A percentile compares a stretch with the other conserved stretches of the same genome.
phyloP scores from a whole-genome alignment of 768 basidiomycete genomes.

The Amanita rimosa region DNA sequence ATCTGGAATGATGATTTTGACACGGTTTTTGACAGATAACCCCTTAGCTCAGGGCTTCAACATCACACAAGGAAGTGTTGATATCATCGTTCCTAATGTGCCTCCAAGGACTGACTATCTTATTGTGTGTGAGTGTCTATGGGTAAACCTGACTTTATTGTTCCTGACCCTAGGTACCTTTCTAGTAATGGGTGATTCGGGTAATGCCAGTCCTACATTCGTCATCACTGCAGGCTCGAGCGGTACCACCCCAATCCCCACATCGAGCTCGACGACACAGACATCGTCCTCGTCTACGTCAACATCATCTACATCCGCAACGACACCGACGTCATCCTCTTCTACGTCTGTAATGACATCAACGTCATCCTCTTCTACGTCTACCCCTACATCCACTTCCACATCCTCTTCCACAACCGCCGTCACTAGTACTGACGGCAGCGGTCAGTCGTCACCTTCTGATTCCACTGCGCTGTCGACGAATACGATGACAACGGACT shows the following conservation, averaged over 20 bases:
- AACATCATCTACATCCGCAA: not conserved
- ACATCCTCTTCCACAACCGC: too few relatives aligned
- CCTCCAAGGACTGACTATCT: constrained; percentile 36
- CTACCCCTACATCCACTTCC: not conserved
- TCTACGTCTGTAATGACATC: not conserved
- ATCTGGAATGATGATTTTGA: not conserved
- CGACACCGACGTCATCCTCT: not conserved
- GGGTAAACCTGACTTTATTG: not conserved
- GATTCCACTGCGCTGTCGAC: not conserved
- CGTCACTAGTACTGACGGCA: not conserved
- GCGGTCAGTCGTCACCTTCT: not conserved
- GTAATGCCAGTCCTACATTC: constrained; percentile 48
- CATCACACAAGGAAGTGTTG: constrained; percentile 34
- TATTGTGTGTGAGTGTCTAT: constrained; percentile 44
- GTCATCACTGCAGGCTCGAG: constrained; percentile 26
- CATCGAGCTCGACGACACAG: not conserved
- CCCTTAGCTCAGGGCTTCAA: constrained; percentile 50
- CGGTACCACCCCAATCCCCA: not conserved
- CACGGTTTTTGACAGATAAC: constrained; percentile 24
- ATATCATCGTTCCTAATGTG: constrained; percentile 43
- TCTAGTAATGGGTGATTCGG: constrained; percentile 59
- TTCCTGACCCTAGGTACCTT: constrained; percentile 3
- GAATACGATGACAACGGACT: not conserved
- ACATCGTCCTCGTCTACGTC: not conserved
- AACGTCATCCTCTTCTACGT: not conserved